phyloP scores from a whole-genome alignment of 257 asterid genomes.

The Echium plantagineum region DNA sequence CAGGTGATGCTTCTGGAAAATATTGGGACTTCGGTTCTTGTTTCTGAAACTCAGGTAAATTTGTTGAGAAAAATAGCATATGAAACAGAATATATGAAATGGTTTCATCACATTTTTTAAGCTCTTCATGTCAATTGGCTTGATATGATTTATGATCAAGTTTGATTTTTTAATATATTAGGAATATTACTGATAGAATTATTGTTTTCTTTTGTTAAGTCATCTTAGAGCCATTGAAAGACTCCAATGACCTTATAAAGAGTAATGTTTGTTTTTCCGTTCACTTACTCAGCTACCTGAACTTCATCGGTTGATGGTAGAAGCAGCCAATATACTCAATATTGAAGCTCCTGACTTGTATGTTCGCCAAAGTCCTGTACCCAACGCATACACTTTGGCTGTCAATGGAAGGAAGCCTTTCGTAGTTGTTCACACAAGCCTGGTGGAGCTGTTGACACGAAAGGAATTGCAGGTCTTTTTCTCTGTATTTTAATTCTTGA shows the following conservation, averaged over 20 bases:
- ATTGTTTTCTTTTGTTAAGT: too few relatives aligned
- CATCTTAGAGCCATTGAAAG: background rate
- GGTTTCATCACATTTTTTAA: too few relatives aligned
- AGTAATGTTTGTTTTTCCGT: constrained; percentile 9
- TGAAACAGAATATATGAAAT: background rate
- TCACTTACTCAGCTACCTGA: constrained; percentile 56
- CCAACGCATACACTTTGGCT: constrained; percentile 91
- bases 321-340: constrained; percentile 62
- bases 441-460: constrained; percentile 75
- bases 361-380: constrained; percentile 84
- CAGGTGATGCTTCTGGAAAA: constrained; percentile 98
- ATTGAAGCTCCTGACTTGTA: constrained; percentile 78
- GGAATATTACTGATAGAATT: too few relatives aligned
- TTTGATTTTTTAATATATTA: background rate
- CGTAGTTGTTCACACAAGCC: constrained; percentile 91
- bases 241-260: constrained; percentile 2
- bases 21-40: constrained; percentile 89
- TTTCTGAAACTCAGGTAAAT: constrained; percentile 64
- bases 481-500: background rate
- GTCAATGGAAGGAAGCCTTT: constrained; percentile 88
- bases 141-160: background rate
- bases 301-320: constrained; percentile 61
- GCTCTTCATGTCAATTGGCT: background rate
- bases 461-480: constrained; percentile 72
- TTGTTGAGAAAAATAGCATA: background rate